Base-by-base conservation (phyloP, 352 stramenopile species). In the Phytopythium mirpurense region DNA sequence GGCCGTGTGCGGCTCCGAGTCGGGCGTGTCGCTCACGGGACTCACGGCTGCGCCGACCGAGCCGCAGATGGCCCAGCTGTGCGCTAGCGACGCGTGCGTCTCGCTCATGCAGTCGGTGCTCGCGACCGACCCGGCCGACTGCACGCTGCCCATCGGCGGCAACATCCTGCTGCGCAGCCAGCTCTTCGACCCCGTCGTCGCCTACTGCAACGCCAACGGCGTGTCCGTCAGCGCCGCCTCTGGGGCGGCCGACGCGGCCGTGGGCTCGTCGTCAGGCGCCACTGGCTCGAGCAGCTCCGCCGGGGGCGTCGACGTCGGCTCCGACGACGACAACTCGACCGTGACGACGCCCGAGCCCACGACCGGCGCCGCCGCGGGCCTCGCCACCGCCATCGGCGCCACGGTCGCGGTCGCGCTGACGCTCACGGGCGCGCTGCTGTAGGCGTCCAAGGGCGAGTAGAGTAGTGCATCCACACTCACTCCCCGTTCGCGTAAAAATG, bases 181-280 rank as follows among this genome's bases (percentile, higher is more conserved):
- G 43, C 37, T 66, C 35, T 44, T 66, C 38, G 55, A 66, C 29
- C 59, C 59, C 1, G 50, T 54, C 21, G 29, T 62, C 38, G 43
- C 36, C 10, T 66, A 62, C 55, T 66, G 59, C 38, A 40, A 32
- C 18, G 48, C 49, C 34, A 52, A 37, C 36, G 59, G 59, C 29
- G 58, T 65, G n/a, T 32, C 19, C 1, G 40, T 32, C 27, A 47
- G 35, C 16, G 53, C 27, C 16, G 34, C 43, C 2, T 49, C 32
- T 5, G 19, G 48, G 3, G 26, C 40, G 10, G n/a, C 18, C 11
- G 41, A 35, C 7, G 35, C n/a, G 8, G 27, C 51, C 11, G 50
- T 29, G 6, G 50, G 55, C 26, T 62, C 56, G 21, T 18, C 40
- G 5, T 45, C 34, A 14, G 49, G 14, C 26, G n/a, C 26, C 4